Base-by-base conservation (phyloP, 352 stramenopile species). In the Saprolegnia parasitica region DNA sequence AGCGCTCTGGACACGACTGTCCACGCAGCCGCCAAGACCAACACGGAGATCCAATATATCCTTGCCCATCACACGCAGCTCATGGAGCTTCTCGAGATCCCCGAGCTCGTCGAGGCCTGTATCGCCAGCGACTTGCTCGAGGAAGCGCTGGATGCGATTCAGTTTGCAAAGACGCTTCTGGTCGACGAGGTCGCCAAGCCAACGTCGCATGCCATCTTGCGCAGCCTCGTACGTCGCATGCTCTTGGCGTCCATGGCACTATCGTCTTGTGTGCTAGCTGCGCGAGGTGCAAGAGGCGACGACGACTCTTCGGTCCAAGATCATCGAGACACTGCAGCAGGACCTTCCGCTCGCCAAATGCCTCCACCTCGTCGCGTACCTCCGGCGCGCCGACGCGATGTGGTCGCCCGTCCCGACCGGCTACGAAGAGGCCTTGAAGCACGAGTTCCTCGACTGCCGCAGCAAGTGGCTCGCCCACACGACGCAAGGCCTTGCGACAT, bases 11-110 rank as follows among this genome's bases (percentile, higher is more conserved):
- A 91, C 65, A 57, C 76, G n/a, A 78, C 91, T 4, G 77, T 87
- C 16, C 70, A 74, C 1, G 74, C 73, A 13, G 75, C 89, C 42
- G 85, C 91, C 26, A 73, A 78, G 54, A 88, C 89, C 62, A 83
- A 93, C 56, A 80, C 79, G 58, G 86, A 93, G 62, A 91, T 93
- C 64, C 87, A 94, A 64, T 95, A 96, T 65, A 92, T 96, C 15
- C 87, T 97, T 57, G 81, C 96, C 57, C 87, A 97, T 72, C 93
- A 97, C 71, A 18, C 6, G 11, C 64, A 97, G 86, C 74, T 99
- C 39, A 89, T 98, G n/a, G 96, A 99, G 76, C 77, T 99, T 23
- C 79, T 99, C 60, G 96, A 99, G 81, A 92, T 99, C 35, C 97
- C 97, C 9, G 97, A 98, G 73, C 78, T 99, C 37, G 90, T 99